A percentile compares a stretch with the other conserved stretches of the same genome.
Evolutionary conservation across 106 monocot genomes (phyloP).

Genomic region (Chionographis japonica): DNA sequence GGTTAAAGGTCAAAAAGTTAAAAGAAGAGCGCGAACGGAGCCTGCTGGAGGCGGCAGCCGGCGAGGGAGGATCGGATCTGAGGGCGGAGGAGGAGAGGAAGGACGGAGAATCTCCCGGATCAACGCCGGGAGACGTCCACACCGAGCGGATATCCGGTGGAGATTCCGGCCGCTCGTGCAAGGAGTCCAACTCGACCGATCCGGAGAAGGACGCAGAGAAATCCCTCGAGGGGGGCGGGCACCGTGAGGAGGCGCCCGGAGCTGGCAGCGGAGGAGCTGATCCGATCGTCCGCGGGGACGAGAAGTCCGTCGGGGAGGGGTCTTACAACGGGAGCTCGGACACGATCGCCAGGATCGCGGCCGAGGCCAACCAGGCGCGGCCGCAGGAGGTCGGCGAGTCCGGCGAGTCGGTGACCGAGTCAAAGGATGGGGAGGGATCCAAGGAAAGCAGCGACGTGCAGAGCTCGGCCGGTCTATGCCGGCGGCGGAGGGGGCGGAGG

Average conservation of each 20-base stretch:
- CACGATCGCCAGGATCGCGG: conserved; percentile 12
- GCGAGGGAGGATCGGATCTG: not conserved
- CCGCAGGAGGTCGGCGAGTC: conserved; percentile 12
- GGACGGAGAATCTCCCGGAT: too few species aligned
- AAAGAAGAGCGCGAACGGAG: conserved; percentile 11
- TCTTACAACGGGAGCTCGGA: conserved; percentile 41
- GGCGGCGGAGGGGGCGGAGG: conserved; percentile 12
- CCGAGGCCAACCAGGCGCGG: not conserved
- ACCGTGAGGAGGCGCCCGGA: not conserved
- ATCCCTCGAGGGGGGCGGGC: not conserved
- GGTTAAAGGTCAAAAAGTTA: conserved; percentile 15
- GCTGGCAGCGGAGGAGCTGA: not conserved
- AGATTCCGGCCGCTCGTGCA: conserved; percentile 4
- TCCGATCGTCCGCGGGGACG: not conserved
- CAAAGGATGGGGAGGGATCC: conserved; percentile 10
- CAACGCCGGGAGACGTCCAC: not conserved
- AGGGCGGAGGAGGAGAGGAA: not conserved
- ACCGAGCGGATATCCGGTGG: conserved; percentile 3
- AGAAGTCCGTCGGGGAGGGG: conserved; percentile 19
- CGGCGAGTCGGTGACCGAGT: conserved; percentile 31
- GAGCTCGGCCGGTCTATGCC: conserved; percentile 36
- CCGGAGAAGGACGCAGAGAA: not conserved
- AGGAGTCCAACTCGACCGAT: conserved; percentile 14
- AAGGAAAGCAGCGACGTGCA: conserved; percentile 47
- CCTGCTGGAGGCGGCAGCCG: too few species aligned